A percentile compares a stretch with the other conserved stretches of the same genome.
Conservation (phyloP, 2,329 filamentous ascomycete genomes). For the Aspergillus carbonarius region DNA sequence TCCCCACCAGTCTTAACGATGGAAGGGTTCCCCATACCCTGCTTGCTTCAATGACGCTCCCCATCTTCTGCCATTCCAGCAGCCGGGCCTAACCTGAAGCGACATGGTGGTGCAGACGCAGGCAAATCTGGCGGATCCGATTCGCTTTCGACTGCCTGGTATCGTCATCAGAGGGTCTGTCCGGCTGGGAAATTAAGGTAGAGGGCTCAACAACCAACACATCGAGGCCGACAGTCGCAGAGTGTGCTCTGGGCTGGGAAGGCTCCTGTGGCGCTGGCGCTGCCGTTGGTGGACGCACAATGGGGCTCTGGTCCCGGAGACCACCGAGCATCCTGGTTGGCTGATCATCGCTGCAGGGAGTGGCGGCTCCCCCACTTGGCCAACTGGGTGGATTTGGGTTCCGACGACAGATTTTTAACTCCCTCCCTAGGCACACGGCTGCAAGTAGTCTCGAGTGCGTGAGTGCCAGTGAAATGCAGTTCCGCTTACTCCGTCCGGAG, state of each 20-base stretch:
- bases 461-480: neutral
- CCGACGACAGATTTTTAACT: constrained; percentile 15
- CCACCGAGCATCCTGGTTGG: constrained; percentile 8
- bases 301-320: constrained; percentile 2
- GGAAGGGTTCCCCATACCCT: constrained; percentile 12
- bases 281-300: neutral
- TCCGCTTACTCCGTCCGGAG: constrained; percentile 4
- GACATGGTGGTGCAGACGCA: neutral
- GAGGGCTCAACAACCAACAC: constrained; percentile 1
- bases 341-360: constrained; percentile 9
- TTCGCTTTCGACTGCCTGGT: neutral
- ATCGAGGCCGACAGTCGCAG: neutral
- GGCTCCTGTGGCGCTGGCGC: constrained; percentile 6
- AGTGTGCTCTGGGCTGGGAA: neutral
- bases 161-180: constrained; percentile 11
- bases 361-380: constrained; percentile 13
- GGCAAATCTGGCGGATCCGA: constrained; percentile 1
- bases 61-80: constrained; percentile 1
- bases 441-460: too few species aligned
- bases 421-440: too few species aligned
- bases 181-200: neutral
- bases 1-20: constrained; percentile 6
- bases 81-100: constrained; percentile 3
- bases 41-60: constrained; percentile 2
- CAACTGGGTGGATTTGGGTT: constrained; percentile 5